Evolutionary conservation across 1,139 yeast genomes (phyloP), one percentile per base, ranked within the genome.

Genomic region (Scheffersomyces quercinus): DNA sequence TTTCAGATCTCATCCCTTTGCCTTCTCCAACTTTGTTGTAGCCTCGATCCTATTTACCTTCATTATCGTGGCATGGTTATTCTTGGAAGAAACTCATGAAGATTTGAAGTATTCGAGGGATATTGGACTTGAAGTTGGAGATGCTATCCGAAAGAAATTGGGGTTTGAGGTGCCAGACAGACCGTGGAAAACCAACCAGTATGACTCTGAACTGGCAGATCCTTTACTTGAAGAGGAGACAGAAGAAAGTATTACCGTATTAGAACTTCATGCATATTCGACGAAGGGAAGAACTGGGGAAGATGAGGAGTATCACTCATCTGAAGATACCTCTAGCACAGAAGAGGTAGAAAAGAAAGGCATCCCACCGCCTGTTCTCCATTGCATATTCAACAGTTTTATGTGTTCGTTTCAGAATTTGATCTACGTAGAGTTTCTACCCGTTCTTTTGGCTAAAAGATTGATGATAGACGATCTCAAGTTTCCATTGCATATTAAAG

Each of bases 51-150:
- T 82, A 29, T 55, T 64, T 58, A 38, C 65, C 33, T 73, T 82
- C 20, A 50, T 71, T 12, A 16, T 68, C 2, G 49, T 69, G 32
- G 81, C 75, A 3, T 63, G 78, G 41, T 68, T 83, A 37, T 82
- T 82, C 52, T 59, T 83, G 34, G 85, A 83, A 54, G 89, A 83
- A 58, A 80, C 87, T 3, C 83, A 80, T 54, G 75, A 68, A 15
- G 59, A 62, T 31, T 62, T 61, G 41, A 72, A 67, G 51, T 52
- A 68, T 44, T 62, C 68, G 43, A 65, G 68, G 45, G 88, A 82
- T 56, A 51, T 59, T 34, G 85, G 86, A 1, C 57, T 82, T 9
- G 81, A 73, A 30, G 37, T 79, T 12, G 87, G 87, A 11, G 83
- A 81, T 51, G 53, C 55, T 41, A 51, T 81, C 34, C 53, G 69